These are phyloP conservation scores for Ophioceras dolichostomum DNA, from an alignment of 2,329 filamentous ascomycete genomes.

Conservation along the genomic window DNA sequence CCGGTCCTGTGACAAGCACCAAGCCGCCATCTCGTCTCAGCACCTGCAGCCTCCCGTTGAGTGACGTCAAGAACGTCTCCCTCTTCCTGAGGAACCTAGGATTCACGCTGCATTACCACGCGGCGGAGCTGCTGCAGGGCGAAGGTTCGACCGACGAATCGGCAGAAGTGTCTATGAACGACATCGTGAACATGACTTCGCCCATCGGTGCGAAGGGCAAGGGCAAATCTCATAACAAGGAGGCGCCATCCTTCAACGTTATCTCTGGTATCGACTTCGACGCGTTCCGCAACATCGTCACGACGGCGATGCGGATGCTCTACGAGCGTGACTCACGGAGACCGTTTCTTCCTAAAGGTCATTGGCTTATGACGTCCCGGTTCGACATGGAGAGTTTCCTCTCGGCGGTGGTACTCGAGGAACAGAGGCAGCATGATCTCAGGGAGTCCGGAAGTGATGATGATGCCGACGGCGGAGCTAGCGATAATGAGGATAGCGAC, in stretches of 20 bases:
- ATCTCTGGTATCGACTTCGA: slow-evolving; percentile 63
- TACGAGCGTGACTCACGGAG: slow-evolving; percentile 90
- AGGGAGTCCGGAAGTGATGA: slow-evolving; percentile 37
- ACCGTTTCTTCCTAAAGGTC: slow-evolving; percentile 66
- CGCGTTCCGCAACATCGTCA: slow-evolving; percentile 69
- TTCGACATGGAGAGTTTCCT: slow-evolving; percentile 89
- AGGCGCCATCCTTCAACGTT: slow-evolving; percentile 18
- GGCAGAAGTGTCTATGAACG: background rate
- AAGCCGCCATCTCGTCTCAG: slow-evolving; percentile 32
- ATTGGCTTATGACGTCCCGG: slow-evolving; percentile 86
- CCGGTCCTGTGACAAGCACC: slow-evolving; percentile 14
- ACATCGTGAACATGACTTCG: slow-evolving; percentile 2
- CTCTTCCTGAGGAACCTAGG: slow-evolving; percentile 82
- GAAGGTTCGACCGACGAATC: background rate
- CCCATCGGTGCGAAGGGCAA: slow-evolving; percentile 4
- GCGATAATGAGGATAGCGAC: slow-evolving; percentile 20
- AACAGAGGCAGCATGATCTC: slow-evolving; percentile 63
- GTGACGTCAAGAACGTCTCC: slow-evolving; percentile 62
- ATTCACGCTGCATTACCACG: slow-evolving; percentile 80
- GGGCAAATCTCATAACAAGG: slow-evolving; percentile 8
- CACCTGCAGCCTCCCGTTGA: slow-evolving; percentile 55
- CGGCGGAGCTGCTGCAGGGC: slow-evolving; percentile 41
- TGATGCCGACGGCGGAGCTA: slow-evolving; percentile 22
- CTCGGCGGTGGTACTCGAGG: slow-evolving; percentile 73
- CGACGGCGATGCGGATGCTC: slow-evolving; percentile 70